Evolutionary conservation across 2,329 filamentous ascomycete species (phyloP), one percentile per base, ranked within the genome.

Genomic region (Colletotrichum lini): DNA sequence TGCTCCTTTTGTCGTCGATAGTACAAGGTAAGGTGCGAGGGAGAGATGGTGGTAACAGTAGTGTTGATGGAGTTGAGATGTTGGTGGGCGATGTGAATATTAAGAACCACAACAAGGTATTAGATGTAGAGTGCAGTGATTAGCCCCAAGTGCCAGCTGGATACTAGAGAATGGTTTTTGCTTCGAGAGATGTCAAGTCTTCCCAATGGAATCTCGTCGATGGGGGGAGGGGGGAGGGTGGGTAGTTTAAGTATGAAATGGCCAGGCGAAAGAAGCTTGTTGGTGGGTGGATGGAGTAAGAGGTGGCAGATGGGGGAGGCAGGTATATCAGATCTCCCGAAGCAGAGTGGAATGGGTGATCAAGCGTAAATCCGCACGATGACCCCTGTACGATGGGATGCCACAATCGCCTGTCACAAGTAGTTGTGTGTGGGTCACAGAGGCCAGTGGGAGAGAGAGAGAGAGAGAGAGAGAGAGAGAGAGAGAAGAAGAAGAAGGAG

Each of bases 341-440:
- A 76, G 76, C 68, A 75, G 74, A 73, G 80, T 72, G 80, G 79
- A 80, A 82, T 72, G 80, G 84, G 81, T 81, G 85, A 87, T 86
- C 85, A 82, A 84, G 84, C 81, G 84, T 80, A 80, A 85, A 85
- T 84, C 84, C 82, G 82, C 82, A 80, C 79, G 82, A 77, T 80
- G 81, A 86, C 85, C 84, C 84, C 81, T 82, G 83, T 79, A 62
- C 62, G 72, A 72, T 73, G 76, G 74, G 74, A 78, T 80, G 78
- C 82, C 80, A 82, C 78, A 79, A 82, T 80, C 81, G 85, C 82
- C 82, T 87, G 85, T 87, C 85, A 87, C 85, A 87, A 26, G 26
- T 26, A 86, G 86, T 85, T 86, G 81, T 81, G 80, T 81, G 85
- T 87, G 85, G 85, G 84, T 83, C 85, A 68, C 85, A 68, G 65